These are phyloP conservation scores for Astragalus membranaceus DNA, from an alignment of 306 rosid species.

Conservation along the genomic window DNA sequence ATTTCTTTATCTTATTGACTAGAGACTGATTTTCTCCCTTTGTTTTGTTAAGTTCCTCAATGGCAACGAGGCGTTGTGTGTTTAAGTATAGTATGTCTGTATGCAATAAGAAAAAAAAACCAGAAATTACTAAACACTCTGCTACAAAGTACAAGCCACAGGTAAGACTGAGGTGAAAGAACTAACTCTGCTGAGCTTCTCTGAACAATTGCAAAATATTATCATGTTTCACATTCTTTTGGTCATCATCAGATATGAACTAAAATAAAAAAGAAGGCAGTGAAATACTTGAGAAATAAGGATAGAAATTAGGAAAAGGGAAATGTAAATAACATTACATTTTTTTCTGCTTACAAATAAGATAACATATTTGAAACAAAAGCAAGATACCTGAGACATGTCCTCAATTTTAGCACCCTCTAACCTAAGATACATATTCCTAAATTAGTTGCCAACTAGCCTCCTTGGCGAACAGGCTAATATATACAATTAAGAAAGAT, in stretches of 20 bases:
- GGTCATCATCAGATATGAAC: slow-evolving; percentile 31
- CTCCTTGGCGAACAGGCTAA: background rate
- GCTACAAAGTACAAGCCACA: background rate
- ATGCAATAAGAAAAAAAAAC: slow-evolving; percentile 3
- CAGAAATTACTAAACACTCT: slow-evolving; percentile 10
- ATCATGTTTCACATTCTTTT: slow-evolving; percentile 19
- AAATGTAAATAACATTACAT: background rate
- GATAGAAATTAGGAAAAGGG: background rate
- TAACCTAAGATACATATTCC: slow-evolving; percentile 36
- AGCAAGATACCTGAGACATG: slow-evolving; percentile 35
- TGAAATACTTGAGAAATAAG: background rate
- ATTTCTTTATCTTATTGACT: slow-evolving; percentile 41
- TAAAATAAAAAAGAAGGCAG: slow-evolving; percentile 11
- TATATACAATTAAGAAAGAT: background rate
- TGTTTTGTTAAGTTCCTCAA: slow-evolving; percentile 49
- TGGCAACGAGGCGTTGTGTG: slow-evolving; percentile 53
- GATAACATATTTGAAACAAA: background rate
- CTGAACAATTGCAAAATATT: slow-evolving; percentile 63
- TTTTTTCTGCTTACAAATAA: too few species aligned
- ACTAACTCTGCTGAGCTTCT: slow-evolving; percentile 87
- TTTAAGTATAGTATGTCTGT: slow-evolving; percentile 67
- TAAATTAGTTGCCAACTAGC: background rate
- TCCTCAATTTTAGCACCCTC: slow-evolving; percentile 36
- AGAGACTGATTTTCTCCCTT: slow-evolving; percentile 47
- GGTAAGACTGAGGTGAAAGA: background rate